These are phyloP conservation scores for Fonsecaea nubica DNA, from an alignment of 2,329 filamentous ascomycete species.

Conservation along the genomic window DNA sequence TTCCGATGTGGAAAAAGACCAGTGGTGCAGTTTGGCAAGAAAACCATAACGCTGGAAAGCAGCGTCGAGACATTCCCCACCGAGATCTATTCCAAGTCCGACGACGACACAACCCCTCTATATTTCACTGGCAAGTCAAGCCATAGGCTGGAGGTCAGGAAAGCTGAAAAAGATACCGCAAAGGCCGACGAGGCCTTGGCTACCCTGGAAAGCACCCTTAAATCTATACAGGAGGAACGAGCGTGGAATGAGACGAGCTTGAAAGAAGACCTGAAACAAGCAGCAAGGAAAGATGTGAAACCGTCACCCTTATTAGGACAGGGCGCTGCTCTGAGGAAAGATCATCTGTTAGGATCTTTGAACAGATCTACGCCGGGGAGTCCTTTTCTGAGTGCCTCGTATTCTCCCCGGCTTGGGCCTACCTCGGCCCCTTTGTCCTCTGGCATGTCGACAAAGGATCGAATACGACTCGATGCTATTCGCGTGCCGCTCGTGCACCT, in stretches of 20 bases:
- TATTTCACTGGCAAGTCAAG: slow-evolving; percentile 64
- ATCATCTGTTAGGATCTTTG: slow-evolving; percentile 48
- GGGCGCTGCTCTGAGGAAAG: slow-evolving; percentile 44
- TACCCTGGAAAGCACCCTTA: slow-evolving; percentile 65
- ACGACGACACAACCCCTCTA: slow-evolving; percentile 54
- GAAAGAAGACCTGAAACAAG: slow-evolving; percentile 47
- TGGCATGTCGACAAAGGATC: slow-evolving; percentile 37
- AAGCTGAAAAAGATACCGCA: slow-evolving; percentile 61
- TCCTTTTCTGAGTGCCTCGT: slow-evolving; percentile 48
- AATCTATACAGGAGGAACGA: slow-evolving; percentile 65
- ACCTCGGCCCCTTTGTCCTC: slow-evolving; percentile 52
- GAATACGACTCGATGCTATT: slow-evolving; percentile 51
- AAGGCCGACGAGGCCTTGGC: slow-evolving; percentile 66
- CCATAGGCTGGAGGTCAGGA: slow-evolving; percentile 63
- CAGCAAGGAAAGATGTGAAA: slow-evolving; percentile 36
- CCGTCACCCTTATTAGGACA: slow-evolving; percentile 43
- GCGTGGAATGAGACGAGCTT: slow-evolving; percentile 62
- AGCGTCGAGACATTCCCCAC: slow-evolving; percentile 61
- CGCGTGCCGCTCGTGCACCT: slow-evolving; percentile 58
- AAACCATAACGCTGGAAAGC: slow-evolving; percentile 61
- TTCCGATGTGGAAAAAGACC: slow-evolving; percentile 58
- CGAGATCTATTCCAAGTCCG: slow-evolving; percentile 61
- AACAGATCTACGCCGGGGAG: slow-evolving; percentile 52
- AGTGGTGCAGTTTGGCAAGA: slow-evolving; percentile 64
- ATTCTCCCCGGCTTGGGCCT: slow-evolving; percentile 47